Evolutionary conservation across 768 basidiomycete genomes (phyloP).

Genomic region (Kwoniella mangroviensis): DNA sequence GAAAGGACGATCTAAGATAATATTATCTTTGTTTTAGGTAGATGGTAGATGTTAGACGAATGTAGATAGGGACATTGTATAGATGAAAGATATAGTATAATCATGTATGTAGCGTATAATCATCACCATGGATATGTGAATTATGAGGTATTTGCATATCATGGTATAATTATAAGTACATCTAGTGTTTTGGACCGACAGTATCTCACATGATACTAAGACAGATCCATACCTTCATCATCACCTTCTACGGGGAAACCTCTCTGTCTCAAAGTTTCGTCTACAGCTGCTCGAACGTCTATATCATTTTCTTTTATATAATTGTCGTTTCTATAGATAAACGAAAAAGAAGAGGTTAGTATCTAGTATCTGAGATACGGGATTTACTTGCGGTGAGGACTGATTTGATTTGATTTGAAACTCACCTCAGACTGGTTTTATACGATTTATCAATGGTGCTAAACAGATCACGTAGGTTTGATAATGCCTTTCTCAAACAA

Average conservation of each 20-base stretch:
- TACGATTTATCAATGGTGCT: constrained; percentile 74
- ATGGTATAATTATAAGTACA: neutral
- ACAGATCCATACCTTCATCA: constrained; percentile 36
- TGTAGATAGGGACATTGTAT: neutral
- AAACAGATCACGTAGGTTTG: constrained; percentile 77
- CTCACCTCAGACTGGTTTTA: constrained; percentile 63
- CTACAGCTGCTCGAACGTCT: constrained; percentile 47
- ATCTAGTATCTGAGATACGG: neutral
- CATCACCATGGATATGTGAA: too few species aligned
- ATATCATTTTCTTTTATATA: constrained; percentile 51
- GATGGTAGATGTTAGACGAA: neutral
- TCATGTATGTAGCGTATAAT: too few species aligned
- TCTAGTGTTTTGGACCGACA: neutral
- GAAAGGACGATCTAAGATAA: too few species aligned
- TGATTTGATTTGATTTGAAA: too few species aligned
- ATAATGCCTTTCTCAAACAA: constrained; percentile 75
- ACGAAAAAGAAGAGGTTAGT: neutral
- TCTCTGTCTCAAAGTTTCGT: constrained; percentile 38
- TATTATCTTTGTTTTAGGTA: neutral
- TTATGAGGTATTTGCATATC: neutral
- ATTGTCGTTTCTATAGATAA: constrained; percentile 36
- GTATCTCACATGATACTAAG: constrained; percentile 7
- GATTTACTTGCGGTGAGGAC: too few species aligned
- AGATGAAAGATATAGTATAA: neutral
- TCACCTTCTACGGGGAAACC: constrained; percentile 32